Conservation (phyloP, 495 filamentous ascomycete species). For the Aspergillus conjunctus region DNA sequence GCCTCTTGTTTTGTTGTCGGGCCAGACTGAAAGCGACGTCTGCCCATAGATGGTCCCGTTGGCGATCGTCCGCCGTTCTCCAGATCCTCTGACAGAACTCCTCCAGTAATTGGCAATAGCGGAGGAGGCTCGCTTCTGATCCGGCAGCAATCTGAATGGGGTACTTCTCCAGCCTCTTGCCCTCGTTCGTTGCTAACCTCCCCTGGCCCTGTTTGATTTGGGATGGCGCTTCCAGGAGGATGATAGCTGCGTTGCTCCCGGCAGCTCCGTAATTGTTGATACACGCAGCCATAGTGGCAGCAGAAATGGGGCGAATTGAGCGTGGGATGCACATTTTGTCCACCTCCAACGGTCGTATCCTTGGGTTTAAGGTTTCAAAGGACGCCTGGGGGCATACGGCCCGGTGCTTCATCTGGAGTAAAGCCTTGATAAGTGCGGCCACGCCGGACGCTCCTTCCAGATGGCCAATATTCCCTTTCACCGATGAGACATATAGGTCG, state of each 20-base stretch:
- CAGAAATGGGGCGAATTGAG: background rate
- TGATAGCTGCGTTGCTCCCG: constrained; percentile 7
- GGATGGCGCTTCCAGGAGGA: too few relatives aligned
- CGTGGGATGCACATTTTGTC: constrained; percentile 5
- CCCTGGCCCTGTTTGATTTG: background rate
- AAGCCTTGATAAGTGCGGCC: constrained; percentile 29
- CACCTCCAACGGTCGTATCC: constrained; percentile 17
- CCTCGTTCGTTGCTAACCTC: background rate
- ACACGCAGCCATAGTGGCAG: background rate
- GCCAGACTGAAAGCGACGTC: too few relatives aligned
- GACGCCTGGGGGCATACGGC: constrained; percentile 56
- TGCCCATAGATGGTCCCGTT: too few relatives aligned
- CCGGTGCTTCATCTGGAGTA: constrained; percentile 48
- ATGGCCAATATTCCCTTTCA: constrained; percentile 58
- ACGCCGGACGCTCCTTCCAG: constrained; percentile 43
- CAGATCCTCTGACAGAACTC: too few relatives aligned
- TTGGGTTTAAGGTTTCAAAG: constrained; percentile 49
- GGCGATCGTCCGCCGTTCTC: too few relatives aligned
- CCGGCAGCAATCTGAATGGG: too few relatives aligned
- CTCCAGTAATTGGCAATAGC: too few relatives aligned
- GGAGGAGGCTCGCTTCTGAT: too few relatives aligned
- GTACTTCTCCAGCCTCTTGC: too few relatives aligned
- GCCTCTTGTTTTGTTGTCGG: too few relatives aligned
- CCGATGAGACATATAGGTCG: constrained; percentile 34
- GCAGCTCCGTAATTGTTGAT: constrained; percentile 17